Evolutionary conservation across 2,329 filamentous ascomycete genomes (phyloP), one percentile per base, ranked within the genome.

Genomic region (Alternaria arborescens): DNA sequence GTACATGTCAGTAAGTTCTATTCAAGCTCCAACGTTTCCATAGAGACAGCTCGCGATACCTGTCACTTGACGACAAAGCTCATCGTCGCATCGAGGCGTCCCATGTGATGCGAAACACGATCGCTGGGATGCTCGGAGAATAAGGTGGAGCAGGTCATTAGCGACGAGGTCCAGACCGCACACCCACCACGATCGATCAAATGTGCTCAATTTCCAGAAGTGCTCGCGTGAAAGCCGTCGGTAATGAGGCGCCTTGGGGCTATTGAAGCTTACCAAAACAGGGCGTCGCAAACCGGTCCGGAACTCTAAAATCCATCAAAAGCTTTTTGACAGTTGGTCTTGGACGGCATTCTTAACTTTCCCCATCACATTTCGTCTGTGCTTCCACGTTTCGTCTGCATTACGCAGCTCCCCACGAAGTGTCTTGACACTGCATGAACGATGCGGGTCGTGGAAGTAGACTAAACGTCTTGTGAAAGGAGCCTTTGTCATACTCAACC

Each of bases 301-400:
- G 52, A 58, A 58, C 50, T 48, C 34, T 58, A 46, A 41, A 34
- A 43, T 53, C 26, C 40, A 52, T 43, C 38, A 52, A 57, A 30
- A 32, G 16, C 14, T 38, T 41, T 41, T 41, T 28, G 30, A 50
- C 30, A 36, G 8, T n/a, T n/a, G 14, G 16, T 14, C 30, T 38
- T 24, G 46, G n/a, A 50, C 14, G 18, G 32, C 34, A 18, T 36
- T 50, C 20, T 26, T 12, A 20, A 22, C 3, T 18, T 22, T 46
- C 34, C 50, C 26, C 34, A 18, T 36, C 32, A 48, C 28, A 16
- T n/a, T 36, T 14, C n/a, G 55, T 58, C 55, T 54, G 55, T 58
- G 55, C 55, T 32, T 22, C 55, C 50, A 46, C 50, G 55, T 58
- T 58, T 58, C 50, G 55, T 46, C 41, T 30, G 50, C 51, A 55